These are phyloP conservation scores for Cadophora luteo-olivacea DNA, from an alignment of 2,329 filamentous ascomycete species.

Conservation along the genomic window DNA sequence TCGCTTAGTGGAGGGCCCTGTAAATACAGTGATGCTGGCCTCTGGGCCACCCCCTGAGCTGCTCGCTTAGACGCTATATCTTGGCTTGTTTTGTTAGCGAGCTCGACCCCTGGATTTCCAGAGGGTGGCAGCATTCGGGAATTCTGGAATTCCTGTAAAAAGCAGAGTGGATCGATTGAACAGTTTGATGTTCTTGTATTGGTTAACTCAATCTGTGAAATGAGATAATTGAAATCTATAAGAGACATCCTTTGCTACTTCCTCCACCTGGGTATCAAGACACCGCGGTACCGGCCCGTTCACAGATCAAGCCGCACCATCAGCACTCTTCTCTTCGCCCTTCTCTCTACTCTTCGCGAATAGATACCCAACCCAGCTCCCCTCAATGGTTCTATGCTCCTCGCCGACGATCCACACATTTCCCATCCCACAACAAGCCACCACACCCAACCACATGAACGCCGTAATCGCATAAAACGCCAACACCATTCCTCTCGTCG, in stretches of 20 bases:
- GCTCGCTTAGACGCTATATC: too few species aligned
- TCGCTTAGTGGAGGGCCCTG: not conserved
- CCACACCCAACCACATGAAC: slow-evolving; percentile 57
- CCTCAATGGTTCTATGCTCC: slow-evolving; percentile 27
- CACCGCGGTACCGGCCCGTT: not conserved
- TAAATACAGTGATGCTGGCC: not conserved
- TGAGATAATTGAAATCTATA: too few species aligned
- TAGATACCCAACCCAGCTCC: slow-evolving; percentile 26
- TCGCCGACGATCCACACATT: slow-evolving; percentile 51
- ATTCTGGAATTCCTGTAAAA: too few species aligned
- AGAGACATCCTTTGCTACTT: not conserved
- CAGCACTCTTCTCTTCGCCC: not conserved
- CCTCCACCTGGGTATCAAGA: not conserved
- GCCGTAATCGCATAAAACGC: slow-evolving; percentile 67
- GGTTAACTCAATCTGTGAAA: too few species aligned
- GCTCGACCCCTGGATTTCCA: too few species aligned
- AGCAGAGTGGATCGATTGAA: too few species aligned
- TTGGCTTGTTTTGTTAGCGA: too few species aligned
- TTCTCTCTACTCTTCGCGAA: not conserved
- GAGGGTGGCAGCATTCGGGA: too few species aligned
- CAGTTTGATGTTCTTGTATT: too few species aligned
- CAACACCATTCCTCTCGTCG: slow-evolving; percentile 67
- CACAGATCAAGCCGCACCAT: not conserved
- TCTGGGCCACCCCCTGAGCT: not conserved
- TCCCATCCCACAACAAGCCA: slow-evolving; percentile 53